phyloP scores from a whole-genome alignment of 1,284 basidiomycete species.

The Malassezia slooffiae region DNA sequence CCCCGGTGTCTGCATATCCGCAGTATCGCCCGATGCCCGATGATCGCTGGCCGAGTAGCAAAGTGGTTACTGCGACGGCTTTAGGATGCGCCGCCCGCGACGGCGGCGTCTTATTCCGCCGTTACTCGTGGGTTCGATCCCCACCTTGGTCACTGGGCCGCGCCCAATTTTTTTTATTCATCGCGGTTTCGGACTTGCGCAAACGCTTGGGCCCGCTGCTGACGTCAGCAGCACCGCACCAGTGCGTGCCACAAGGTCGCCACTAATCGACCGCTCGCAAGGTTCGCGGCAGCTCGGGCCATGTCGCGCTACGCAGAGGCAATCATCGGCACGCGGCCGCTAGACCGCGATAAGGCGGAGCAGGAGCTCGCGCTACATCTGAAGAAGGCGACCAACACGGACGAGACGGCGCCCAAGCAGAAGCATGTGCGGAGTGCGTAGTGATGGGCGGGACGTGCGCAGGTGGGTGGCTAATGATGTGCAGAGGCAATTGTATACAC shows the following conservation, averaged over 20 bases:
- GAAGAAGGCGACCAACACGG: slow-evolving; percentile 42
- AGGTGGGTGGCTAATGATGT: too few species aligned
- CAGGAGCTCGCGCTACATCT: slow-evolving; percentile 42
- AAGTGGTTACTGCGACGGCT: slow-evolving; percentile 20
- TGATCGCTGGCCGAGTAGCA: slow-evolving; percentile 13
- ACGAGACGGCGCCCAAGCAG: slow-evolving; percentile 45
- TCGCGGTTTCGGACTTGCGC: too few species aligned
- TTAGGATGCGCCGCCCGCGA: slow-evolving; percentile 2
- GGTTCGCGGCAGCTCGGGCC: too few species aligned
- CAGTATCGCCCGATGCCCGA: not conserved
- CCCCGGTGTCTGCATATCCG: not conserved
- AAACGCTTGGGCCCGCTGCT: too few species aligned
- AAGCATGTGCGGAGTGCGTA: slow-evolving; percentile 45
- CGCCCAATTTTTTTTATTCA: not conserved
- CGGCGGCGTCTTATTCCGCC: slow-evolving; percentile 1
- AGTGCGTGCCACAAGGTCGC: too few species aligned
- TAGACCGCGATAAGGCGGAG: slow-evolving; percentile 44
- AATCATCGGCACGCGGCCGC: slow-evolving; percentile 27
- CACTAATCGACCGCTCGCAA: too few species aligned
- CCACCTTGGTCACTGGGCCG: slow-evolving; percentile 13
- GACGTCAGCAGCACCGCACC: too few species aligned
- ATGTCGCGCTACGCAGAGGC: slow-evolving; percentile 13
- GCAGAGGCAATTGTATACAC: slow-evolving; percentile 46
- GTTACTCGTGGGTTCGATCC: slow-evolving; percentile 21
- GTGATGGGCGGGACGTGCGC: not conserved